These are phyloP conservation scores for Balamuthia mandrillaris DNA, from an alignment of 208 protist genomes.

Conservation along the genomic window DNA sequence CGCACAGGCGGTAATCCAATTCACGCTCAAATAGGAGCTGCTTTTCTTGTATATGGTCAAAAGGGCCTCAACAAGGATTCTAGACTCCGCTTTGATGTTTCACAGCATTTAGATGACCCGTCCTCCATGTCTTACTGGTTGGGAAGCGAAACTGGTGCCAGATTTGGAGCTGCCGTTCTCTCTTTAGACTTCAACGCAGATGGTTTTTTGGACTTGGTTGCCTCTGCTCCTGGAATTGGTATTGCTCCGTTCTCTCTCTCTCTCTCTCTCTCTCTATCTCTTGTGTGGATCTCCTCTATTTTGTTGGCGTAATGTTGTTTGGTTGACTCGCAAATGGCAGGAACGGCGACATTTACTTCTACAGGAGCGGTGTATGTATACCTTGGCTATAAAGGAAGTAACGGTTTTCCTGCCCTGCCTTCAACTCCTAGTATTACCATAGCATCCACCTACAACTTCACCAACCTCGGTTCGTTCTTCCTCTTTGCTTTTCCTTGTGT, in stretches of 20 bases:
- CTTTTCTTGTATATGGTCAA: background rate
- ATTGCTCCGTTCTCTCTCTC: background rate
- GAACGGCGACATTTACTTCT: background rate
- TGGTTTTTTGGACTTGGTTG: conserved; percentile 1
- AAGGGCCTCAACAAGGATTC: background rate
- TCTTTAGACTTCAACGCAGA: conserved; percentile 2
- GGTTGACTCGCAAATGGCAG: background rate
- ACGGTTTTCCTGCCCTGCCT: background rate
- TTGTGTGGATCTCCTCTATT: background rate
- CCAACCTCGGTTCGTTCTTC: background rate
- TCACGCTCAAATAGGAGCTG: background rate
- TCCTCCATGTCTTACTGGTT: background rate
- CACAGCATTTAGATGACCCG: too few species aligned
- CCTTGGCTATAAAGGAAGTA: background rate
- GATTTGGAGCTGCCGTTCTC: background rate
- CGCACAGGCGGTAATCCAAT: too few species aligned
- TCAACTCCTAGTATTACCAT: background rate
- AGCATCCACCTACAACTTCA: background rate
- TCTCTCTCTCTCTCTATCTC: background rate
- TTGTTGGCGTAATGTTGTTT: too few species aligned
- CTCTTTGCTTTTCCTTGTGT: background rate
- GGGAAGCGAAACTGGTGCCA: background rate
- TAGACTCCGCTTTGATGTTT: background rate
- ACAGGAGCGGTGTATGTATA: background rate
- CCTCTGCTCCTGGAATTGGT: background rate